Percentiles rank a stretch among this genome's conserved stretches.
These are phyloP conservation scores for Acephala macrosclerotiorum DNA, from an alignment of 2,329 filamentous ascomycete genomes.

Conservation along the genomic window DNA sequence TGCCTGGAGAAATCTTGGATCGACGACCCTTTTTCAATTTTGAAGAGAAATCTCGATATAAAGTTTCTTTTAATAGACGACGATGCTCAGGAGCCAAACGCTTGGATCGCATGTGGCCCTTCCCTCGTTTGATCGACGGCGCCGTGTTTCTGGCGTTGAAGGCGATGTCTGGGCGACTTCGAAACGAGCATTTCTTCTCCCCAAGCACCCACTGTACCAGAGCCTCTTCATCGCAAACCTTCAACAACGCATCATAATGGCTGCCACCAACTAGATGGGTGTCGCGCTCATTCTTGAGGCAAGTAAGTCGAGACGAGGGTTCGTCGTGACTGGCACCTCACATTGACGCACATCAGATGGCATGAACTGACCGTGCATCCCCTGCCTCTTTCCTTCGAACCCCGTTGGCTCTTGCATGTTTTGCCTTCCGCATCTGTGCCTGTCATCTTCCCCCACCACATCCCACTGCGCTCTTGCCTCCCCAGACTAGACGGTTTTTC, in stretches of 20 bases:
- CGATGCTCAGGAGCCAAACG: not conserved
- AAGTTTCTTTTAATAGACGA: not conserved
- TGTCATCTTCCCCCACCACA: not conserved
- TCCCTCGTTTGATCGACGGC: not conserved
- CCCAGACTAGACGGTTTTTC: constrained; percentile 5
- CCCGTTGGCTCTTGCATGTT: not conserved
- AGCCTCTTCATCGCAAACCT: not conserved
- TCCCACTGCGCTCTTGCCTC: not conserved
- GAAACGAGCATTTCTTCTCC: not conserved
- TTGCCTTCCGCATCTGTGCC: not conserved
- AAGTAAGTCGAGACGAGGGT: not conserved
- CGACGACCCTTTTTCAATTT: not conserved
- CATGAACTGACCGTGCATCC: not conserved
- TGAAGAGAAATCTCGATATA: not conserved
- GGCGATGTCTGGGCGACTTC: constrained; percentile 1
- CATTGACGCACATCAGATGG: not conserved
- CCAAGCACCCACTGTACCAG: not conserved
- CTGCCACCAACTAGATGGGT: not conserved
- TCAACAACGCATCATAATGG: not conserved
- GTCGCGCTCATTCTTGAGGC: not conserved
- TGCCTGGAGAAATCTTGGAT: not conserved
- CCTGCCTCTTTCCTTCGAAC: not conserved
- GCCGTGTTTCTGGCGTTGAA: constrained; percentile 9
- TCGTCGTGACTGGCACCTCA: not conserved
- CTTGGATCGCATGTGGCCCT: constrained; percentile 4